Base-by-base conservation (phyloP, 345 rosid genomes). In the Salix viminalis region DNA sequence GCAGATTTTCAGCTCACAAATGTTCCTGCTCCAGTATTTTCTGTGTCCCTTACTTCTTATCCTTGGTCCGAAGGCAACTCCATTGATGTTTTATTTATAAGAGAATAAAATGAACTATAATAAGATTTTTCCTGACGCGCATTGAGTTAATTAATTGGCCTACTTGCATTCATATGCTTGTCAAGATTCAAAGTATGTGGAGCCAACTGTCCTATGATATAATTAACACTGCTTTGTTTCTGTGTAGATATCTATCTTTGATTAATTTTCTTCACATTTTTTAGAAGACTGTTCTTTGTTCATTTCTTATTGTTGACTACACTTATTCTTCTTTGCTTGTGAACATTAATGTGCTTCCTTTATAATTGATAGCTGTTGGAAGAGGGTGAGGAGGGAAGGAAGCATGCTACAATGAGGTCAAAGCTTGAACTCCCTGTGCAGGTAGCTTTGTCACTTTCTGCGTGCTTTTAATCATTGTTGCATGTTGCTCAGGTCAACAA, bases 381-480 rank as follows among this genome's bases (percentile, higher is more conserved):
- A 82, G 98, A 96, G 84, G 93, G 34, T 76, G 95, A 92, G 83
- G 98, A 92, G 81, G 98, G 99, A 77, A 96, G 87, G 84, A 97
- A 90, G 82, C 92, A 89, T 60, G 87, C 89, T 80, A 84, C 95
- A 30, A 81, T 94, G 85, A 91, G 96, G 87, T 87, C 97, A 80
- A 96, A 96, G 88, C 99, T 96, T 86, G 99, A 96, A 87, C 97
- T 96, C 70, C 98, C 99, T 42, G 97, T 94, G 76, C 98, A 94
- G 98, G 99, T 96, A 84, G 80, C 83, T 83, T 76, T 37, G 42
- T 41, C 26, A 26, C 69, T 48, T 74, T 18, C 69, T 42, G 0
- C 8, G 13, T 19, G 21, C n/a, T 30, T 19, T 19, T 19, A 36
- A 34, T 16, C 44, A 19, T 37, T 21, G 2, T 21, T 36, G 34